These are phyloP conservation scores for Talaromyces marneffei DNA, from an alignment of 2,329 filamentous ascomycete species.

Conservation along the genomic window DNA sequence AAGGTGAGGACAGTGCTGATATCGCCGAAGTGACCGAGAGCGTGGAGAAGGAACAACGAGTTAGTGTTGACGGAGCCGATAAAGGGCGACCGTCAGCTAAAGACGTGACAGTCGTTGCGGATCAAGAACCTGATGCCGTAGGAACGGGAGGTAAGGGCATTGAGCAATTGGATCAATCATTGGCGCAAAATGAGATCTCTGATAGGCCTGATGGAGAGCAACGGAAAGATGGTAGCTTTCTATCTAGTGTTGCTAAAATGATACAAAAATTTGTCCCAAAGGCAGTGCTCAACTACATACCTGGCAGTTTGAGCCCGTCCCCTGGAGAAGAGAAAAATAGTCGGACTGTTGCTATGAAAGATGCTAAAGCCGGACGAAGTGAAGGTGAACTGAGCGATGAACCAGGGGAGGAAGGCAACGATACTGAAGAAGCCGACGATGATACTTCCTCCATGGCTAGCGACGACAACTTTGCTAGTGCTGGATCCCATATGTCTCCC, in stretches of 20 bases:
- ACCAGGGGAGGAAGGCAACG: not conserved
- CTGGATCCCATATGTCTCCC: constrained; percentile 21
- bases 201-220: constrained; percentile 17
- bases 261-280: constrained; percentile 47
- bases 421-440: constrained; percentile 11
- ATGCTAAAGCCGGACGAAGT: not conserved
- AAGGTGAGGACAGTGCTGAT: constrained; percentile 2
- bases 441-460: constrained; percentile 22
- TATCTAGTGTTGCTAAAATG: constrained; percentile 32
- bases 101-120: not conserved
- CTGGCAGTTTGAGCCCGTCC: constrained; percentile 20
- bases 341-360: not conserved
- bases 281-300: constrained; percentile 46
- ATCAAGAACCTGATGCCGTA: constrained; percentile 6
- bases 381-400: not conserved
- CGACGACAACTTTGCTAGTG: constrained; percentile 24
- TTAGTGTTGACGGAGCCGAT: not conserved
- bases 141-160: not conserved
- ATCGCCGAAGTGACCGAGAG: constrained; percentile 9
- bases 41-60: not conserved
- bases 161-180: constrained; percentile 5
- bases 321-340: constrained; percentile 10
- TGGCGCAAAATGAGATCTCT: not conserved
- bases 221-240: constrained; percentile 24
- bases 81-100: not conserved